phyloP scores from a whole-genome alignment of 2,329 filamentous ascomycete genomes.

The Pseudogymnoascus sp. region DNA sequence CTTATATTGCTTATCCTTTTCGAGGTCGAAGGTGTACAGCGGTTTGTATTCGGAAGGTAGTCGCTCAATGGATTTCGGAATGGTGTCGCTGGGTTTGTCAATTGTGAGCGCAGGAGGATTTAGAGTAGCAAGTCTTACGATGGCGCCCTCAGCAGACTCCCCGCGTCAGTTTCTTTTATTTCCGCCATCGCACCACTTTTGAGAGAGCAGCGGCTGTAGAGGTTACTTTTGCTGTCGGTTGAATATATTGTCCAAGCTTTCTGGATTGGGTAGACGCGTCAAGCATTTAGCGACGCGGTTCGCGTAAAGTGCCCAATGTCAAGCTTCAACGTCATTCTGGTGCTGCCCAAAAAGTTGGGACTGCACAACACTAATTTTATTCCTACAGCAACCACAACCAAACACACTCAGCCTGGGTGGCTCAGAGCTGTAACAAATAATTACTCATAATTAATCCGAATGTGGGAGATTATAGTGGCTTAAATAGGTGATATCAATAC shows the following conservation, averaged over 20 bases:
- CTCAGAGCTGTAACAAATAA: not conserved
- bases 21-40: slow-evolving; percentile 65
- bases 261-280: slow-evolving; percentile 7
- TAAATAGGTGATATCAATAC: not conserved
- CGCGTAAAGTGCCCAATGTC: slow-evolving; percentile 1
- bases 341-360: not conserved
- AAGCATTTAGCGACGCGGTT: slow-evolving; percentile 4
- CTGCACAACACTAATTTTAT: no score
- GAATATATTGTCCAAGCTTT: not conserved
- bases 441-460: not conserved
- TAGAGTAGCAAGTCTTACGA: slow-evolving; percentile 34
- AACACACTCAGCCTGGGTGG: not conserved
- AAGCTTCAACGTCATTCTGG: not conserved
- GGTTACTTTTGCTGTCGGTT: not conserved
- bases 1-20: slow-evolving; percentile 68
- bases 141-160: slow-evolving; percentile 41
- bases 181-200: slow-evolving; percentile 18
- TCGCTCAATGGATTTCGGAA: slow-evolving; percentile 42
- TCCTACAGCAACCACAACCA: not conserved
- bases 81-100: slow-evolving; percentile 28
- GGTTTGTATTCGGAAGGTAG: slow-evolving; percentile 61
- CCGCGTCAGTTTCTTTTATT: slow-evolving; percentile 15
- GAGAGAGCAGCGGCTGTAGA: not conserved
- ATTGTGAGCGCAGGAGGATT: not conserved
- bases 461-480: not conserved